These are phyloP conservation scores for Aspergillus avenaceus DNA, from an alignment of 495 filamentous ascomycete species.

Conservation along the genomic window DNA sequence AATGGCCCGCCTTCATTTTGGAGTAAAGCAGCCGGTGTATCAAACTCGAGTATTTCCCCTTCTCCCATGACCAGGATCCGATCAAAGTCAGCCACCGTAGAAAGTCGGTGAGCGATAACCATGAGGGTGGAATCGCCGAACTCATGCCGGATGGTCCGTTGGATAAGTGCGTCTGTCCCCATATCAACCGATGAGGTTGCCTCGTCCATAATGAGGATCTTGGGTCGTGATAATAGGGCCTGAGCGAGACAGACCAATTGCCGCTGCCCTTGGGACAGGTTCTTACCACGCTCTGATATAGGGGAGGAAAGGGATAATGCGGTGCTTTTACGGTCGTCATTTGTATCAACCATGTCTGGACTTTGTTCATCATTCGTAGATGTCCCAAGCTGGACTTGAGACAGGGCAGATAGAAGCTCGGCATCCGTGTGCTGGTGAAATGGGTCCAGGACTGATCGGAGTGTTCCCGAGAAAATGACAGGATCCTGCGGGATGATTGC, in stretches of 20 bases:
- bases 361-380: not conserved
- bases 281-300: conserved; percentile 65
- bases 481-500: conserved; percentile 55
- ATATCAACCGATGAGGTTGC: conserved; percentile 77
- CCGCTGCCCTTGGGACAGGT: conserved; percentile 73
- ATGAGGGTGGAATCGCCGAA: conserved; percentile 68
- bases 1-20: conserved; percentile 48
- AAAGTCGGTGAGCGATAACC: conserved; percentile 74
- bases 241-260: conserved; percentile 77
- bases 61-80: conserved; percentile 67
- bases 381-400: conserved; percentile 23
- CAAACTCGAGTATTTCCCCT: conserved; percentile 63
- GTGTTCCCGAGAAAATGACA: conserved; percentile 48
- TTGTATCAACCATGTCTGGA: not conserved
- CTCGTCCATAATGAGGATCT: conserved; percentile 77
- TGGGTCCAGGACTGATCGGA: conserved; percentile 48
- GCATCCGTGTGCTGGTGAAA: conserved; percentile 53
- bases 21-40: conserved; percentile 58
- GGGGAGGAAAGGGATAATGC: conserved; percentile 43
- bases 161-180: conserved; percentile 56
- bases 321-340: conserved; percentile 12
- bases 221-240: conserved; percentile 67
- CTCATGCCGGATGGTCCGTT: conserved; percentile 27
- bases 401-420: conserved; percentile 58
- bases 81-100: conserved; percentile 74